phyloP scores from a whole-genome alignment of 495 filamentous ascomycete genomes.

The Neurospora sp. region DNA sequence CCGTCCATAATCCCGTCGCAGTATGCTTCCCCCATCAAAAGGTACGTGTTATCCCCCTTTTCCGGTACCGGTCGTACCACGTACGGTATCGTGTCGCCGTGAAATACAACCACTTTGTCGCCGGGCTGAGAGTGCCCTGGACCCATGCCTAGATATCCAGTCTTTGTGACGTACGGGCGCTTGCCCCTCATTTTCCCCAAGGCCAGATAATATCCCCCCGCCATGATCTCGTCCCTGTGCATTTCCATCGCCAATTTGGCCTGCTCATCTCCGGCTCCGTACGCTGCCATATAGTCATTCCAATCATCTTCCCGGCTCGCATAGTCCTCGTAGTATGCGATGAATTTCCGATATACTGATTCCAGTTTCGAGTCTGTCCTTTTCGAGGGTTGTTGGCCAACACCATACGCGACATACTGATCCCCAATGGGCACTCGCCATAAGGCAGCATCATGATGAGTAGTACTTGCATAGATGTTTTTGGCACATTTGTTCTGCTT shows the following conservation, averaged over 20 bases:
- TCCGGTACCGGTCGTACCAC: conserved; percentile 3
- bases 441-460: neutral
- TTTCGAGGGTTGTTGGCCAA: neutral
- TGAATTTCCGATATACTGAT: neutral
- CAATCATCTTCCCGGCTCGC: neutral
- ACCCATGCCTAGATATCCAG: conserved; percentile 8
- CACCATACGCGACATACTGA: neutral
- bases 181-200: neutral
- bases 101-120: conserved; percentile 9
- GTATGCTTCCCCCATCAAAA: conserved; percentile 8
- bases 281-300: accelerated
- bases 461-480: neutral
- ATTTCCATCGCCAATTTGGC: neutral
- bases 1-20: conserved; percentile 11
- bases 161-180: conserved; percentile 4
- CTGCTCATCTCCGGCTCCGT: neutral
- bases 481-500: neutral
- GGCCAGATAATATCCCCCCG: neutral
- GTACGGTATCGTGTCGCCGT: conserved; percentile 5
- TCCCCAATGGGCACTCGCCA: neutral
- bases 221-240: neutral
- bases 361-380: neutral
- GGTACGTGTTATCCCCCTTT: neutral
- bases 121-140: neutral
- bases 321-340: neutral